Conservation (phyloP, 257 asterid species). For the Nicotiana noctiflora region DNA sequence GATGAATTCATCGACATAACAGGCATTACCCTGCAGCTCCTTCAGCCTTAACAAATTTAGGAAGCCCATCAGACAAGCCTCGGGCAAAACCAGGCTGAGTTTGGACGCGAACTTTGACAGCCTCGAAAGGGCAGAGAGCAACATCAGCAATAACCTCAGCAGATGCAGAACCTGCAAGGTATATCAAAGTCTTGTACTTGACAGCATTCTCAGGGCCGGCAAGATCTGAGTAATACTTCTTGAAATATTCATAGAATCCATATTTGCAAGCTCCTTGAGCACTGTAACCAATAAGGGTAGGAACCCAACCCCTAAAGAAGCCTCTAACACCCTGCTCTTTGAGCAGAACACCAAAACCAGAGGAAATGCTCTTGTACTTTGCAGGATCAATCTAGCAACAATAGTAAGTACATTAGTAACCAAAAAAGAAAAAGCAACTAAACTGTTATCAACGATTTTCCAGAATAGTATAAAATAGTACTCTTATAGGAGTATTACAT, state of each 20-base stretch:
- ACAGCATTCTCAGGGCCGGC: slow-evolving; percentile 57
- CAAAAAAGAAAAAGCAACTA: not conserved
- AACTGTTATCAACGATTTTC: not conserved
- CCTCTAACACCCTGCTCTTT: slow-evolving; percentile 65
- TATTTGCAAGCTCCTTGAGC: slow-evolving; percentile 70
- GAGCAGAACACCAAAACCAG: slow-evolving; percentile 48
- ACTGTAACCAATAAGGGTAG: slow-evolving; percentile 63
- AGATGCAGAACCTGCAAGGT: slow-evolving; percentile 68
- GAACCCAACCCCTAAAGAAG: slow-evolving; percentile 60
- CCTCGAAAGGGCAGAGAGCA: slow-evolving; percentile 76
- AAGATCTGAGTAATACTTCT: slow-evolving; percentile 49
- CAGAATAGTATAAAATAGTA: not conserved
- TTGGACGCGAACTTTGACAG: slow-evolving; percentile 66
- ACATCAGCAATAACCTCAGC: slow-evolving; percentile 56
- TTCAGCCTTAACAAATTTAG: slow-evolving; percentile 47
- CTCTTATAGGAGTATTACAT: not conserved
- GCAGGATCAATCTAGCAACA: slow-evolving; percentile 49
- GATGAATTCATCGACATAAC: not conserved
- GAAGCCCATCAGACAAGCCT: slow-evolving; percentile 68
- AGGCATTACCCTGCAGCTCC: slow-evolving; percentile 48
- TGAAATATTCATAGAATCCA: slow-evolving; percentile 58
- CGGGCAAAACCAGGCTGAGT: slow-evolving; percentile 64
- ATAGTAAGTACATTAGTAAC: not conserved
- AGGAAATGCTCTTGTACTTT: slow-evolving; percentile 53
- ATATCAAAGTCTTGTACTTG: slow-evolving; percentile 64